phyloP scores from a whole-genome alignment of 805 yeast species.

The Ogataea haglerorum region DNA sequence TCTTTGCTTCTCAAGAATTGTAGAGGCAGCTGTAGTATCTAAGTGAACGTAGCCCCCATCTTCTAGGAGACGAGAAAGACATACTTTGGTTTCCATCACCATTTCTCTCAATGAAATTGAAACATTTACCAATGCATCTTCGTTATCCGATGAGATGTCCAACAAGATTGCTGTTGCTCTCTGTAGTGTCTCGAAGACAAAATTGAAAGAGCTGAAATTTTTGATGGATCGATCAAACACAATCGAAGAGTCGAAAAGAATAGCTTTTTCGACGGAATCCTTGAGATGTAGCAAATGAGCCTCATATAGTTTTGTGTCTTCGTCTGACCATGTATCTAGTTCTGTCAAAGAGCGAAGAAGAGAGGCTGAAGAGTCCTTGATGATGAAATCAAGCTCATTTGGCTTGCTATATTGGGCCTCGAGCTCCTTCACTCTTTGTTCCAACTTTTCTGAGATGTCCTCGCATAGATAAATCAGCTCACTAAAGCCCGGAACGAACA shows the following conservation, averaged over 20 bases:
- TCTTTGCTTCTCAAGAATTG: conserved; percentile 2
- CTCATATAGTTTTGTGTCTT: conserved; percentile 42
- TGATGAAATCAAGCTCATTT: conserved; percentile 50
- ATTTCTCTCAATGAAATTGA: conserved; percentile 13
- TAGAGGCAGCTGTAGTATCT: conserved; percentile 3
- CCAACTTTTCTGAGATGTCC: conserved; percentile 34
- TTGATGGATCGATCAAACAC: conserved; percentile 47
- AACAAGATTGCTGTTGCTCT: conserved; percentile 14
- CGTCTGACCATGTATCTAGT: conserved; percentile 52
- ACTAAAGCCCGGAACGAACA: conserved; percentile 19
- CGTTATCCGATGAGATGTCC: conserved; percentile 18
- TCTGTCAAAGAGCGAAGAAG: conserved; percentile 47
- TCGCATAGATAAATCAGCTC: conserved; percentile 11
- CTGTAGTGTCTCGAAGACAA: conserved; percentile 13
- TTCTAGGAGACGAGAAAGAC: conserved; percentile 18
- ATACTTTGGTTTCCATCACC: conserved; percentile 10
- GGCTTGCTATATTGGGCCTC: conserved; percentile 48
- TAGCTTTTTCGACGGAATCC: conserved; percentile 49
- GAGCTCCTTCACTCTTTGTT: conserved; percentile 46
- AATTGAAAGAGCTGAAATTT: conserved; percentile 19
- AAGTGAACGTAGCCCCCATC: conserved; percentile 12
- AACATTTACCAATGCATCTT: conserved; percentile 11
- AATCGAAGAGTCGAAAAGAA: conserved; percentile 53
- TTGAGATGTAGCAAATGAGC: conserved; percentile 40
- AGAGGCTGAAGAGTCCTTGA: conserved; percentile 43